A percentile compares a stretch with the other conserved stretches of the same genome.
These are phyloP conservation scores for Ambispora gerdemannii DNA, from an alignment of 192 early-diverging fungal genomes.

Conservation along the genomic window DNA sequence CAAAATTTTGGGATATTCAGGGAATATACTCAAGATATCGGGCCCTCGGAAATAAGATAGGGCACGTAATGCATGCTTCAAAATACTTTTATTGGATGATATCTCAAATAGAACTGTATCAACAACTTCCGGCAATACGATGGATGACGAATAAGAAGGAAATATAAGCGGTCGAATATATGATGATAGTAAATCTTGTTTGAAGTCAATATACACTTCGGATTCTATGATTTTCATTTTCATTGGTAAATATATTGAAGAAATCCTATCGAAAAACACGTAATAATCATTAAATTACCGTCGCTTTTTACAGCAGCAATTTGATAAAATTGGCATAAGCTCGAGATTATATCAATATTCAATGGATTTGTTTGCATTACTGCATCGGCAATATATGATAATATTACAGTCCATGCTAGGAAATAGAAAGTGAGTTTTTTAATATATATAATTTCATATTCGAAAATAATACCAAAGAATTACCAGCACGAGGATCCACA, in stretches of 20 bases:
- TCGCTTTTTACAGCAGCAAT: conserved; percentile 48
- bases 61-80: conserved; percentile 38
- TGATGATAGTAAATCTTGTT: conserved; percentile 37
- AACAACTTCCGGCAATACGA: neutral
- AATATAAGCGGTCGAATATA: conserved; percentile 42
- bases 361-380: conserved; percentile 31
- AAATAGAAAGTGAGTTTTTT: neutral
- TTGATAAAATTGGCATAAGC: conserved; percentile 49
- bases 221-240: conserved; percentile 37
- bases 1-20: conserved; percentile 39
- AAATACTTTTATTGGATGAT: conserved; percentile 21
- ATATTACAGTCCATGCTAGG: conserved; percentile 47
- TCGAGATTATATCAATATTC: conserved; percentile 31
- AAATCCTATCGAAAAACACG: neutral
- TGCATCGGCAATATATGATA: conserved; percentile 45
- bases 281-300: conserved; percentile 34
- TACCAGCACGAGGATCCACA: conserved; percentile 46
- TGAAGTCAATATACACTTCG: conserved; percentile 44
- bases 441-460: neutral
- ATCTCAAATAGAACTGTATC: conserved; percentile 13
- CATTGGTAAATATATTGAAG: neutral
- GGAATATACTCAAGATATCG: conserved; percentile 42
- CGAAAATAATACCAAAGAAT: neutral
- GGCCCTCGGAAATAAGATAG: conserved; percentile 40
- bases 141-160: neutral